These are phyloP conservation scores for Verticillium dahliae DNA, from an alignment of 2,329 filamentous ascomycete species.

Conservation along the genomic window DNA sequence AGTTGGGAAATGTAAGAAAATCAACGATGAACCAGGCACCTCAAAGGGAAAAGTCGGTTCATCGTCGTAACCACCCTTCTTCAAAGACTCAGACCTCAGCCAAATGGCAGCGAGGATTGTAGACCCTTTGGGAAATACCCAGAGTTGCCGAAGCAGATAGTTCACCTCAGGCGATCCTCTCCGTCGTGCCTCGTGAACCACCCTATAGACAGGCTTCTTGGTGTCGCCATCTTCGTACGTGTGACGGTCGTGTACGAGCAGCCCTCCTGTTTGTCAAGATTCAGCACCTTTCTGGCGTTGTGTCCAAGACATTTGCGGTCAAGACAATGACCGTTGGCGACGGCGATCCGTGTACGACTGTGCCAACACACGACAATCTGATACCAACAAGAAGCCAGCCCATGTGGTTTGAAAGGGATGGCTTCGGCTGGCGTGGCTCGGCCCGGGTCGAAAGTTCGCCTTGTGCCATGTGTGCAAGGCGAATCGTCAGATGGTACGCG, in stretches of 20 bases:
- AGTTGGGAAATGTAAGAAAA: no score
- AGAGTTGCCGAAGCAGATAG: no score
- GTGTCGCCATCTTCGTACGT: background rate
- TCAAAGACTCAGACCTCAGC: no score
- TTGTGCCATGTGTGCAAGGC: background rate
- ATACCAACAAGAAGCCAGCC: background rate
- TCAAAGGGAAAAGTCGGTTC: no score
- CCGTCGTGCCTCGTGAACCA: background rate
- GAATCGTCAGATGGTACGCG: no score
- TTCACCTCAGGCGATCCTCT: background rate
- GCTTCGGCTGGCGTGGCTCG: background rate
- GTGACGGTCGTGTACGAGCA: background rate
- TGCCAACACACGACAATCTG: background rate
- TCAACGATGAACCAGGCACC: no score
- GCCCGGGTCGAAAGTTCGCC: background rate
- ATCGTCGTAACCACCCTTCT: no score
- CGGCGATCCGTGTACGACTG: background rate
- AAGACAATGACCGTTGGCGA: background rate
- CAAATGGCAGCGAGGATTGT: no score
- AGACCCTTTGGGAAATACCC: no score
- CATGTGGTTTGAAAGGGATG: background rate
- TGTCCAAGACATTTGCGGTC: background rate
- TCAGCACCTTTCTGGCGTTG: background rate
- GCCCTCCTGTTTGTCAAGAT: background rate
- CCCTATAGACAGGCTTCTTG: background rate